These are phyloP conservation scores for Xylaria grammica DNA, from an alignment of 495 filamentous ascomycete species.

Conservation along the genomic window DNA sequence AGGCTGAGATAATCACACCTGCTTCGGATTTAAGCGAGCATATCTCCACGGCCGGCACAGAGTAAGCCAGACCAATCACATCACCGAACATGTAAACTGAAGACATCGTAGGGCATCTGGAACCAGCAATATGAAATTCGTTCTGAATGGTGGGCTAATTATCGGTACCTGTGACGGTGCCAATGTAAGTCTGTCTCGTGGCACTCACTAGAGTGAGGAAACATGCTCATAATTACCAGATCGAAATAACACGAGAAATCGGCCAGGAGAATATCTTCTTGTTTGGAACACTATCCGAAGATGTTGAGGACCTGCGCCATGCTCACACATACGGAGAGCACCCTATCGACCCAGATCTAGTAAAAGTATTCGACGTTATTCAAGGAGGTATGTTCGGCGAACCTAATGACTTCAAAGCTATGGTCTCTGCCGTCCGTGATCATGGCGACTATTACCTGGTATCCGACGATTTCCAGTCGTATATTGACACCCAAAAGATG, in stretches of 20 bases:
- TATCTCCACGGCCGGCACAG: conserved; percentile 96
- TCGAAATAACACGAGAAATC: conserved; percentile 97
- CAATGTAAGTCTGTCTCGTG: conserved; percentile 67
- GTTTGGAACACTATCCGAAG: conserved; percentile 94
- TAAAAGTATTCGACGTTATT: conserved; percentile 83
- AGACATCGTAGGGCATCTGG: conserved; percentile 51
- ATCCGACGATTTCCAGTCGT: conserved; percentile 93
- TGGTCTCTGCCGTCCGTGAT: conserved; percentile 81
- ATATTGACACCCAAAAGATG: conserved; percentile 84
- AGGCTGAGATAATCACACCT: conserved; percentile 94
- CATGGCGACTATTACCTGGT: conserved; percentile 98
- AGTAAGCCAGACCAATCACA: conserved; percentile 50
- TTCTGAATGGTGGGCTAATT: conserved; percentile 93
- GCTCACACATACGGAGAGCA: conserved; percentile 82
- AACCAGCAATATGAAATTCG: conserved; percentile 96
- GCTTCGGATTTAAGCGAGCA: conserved; percentile 97
- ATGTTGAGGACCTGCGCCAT: conserved; percentile 95
- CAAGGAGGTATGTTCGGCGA: conserved; percentile 78
- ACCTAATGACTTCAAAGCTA: conserved; percentile 71
- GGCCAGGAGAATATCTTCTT: conserved; percentile 97
- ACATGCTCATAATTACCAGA: conserved; percentile 53
- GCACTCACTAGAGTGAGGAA: neutral
- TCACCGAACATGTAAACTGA: conserved; percentile 16
- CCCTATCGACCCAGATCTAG: conserved; percentile 74
- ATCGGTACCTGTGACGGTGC: conserved; percentile 98